phyloP scores from a whole-genome alignment of 176 grass and related monocot species.

The Triticum dicoccoides region DNA sequence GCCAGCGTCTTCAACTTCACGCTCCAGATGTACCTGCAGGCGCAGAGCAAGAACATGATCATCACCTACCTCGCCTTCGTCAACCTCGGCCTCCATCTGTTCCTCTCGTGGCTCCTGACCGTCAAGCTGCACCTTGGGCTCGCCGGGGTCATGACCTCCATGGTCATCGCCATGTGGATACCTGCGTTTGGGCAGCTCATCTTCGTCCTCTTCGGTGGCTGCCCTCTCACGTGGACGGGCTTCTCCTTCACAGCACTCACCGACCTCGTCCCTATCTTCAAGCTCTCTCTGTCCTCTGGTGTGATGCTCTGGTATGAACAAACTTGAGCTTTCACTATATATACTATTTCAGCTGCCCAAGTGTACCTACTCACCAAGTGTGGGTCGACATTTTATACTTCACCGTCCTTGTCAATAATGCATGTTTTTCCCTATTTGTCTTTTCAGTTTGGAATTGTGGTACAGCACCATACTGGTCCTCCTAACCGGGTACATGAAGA shows the following conservation, averaged over 20 bases:
- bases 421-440: neutral
- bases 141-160: conserved; percentile 57
- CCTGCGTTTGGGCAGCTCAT: conserved; percentile 56
- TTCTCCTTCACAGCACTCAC: conserved; percentile 52
- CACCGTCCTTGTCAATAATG: neutral
- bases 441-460: conserved; percentile 87
- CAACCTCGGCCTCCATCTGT: conserved; percentile 51
- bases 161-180: conserved; percentile 73
- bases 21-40: conserved; percentile 86
- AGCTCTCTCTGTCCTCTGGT: conserved; percentile 77
- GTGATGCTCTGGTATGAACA: conserved; percentile 81
- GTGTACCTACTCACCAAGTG: neutral
- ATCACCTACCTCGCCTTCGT: conserved; percentile 63
- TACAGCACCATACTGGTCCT: conserved; percentile 85
- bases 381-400: neutral
- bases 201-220: conserved; percentile 68
- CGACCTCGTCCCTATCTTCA: conserved; percentile 58
- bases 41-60: conserved; percentile 79
- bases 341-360: neutral
- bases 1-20: conserved; percentile 58
- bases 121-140: conserved; percentile 45
- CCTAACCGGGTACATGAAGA: conserved; percentile 78
- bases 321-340: neutral
- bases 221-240: conserved; percentile 70
- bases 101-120: conserved; percentile 46